Base-by-base conservation (phyloP, 345 rosid species). In the Excoecaria agallocha region DNA sequence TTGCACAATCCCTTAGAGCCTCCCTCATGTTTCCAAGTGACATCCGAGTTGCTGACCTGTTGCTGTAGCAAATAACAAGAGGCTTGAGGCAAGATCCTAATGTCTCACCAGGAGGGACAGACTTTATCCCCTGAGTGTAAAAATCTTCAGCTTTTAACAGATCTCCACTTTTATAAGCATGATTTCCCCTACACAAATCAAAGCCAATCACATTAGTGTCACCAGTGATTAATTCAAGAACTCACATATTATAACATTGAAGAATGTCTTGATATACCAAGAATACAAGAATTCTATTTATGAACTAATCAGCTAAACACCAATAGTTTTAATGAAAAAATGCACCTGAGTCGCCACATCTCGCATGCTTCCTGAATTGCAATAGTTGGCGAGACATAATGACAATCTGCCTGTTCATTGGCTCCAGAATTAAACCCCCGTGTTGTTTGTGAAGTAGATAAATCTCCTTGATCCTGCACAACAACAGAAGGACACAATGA, bases 1-100 rank as follows among this genome's bases (percentile, higher is more conserved):
- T 83, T 22, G 73, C 68, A 83, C 99, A 92, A 83, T 95, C 98
- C 19, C 82, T 80, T 76, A 95, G 78, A 75, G 98, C 99, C 84
- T 87, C 99, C 87, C 96, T 90, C 72, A 90, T 74, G 85, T 90
- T 92, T 76, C 94, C 98, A 80, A 93, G 96, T 79, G 99, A 90
- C 77, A 92, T 89, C 56, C 91, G 84, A 58, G 96, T 75, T 74
- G 99, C 99, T 74, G 99, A 98, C 52, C 99, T 95, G 78, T 95
- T 95, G 84, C 98, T 91, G 85, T 93, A 93, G 86, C 98, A 91
- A 73, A 95, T 85, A 45, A 88, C 91, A 82, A 89, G 92, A 79
- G 97, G 91, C 81, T 84, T 84, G 68, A 86, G 78, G 80, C 85
- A 85, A 83, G 75, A 77, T 49, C 84, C 85, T 62, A 83, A 85